Base-by-base conservation (phyloP, 1,284 basidiomycete species). In the Sanghuangporus baumii region DNA sequence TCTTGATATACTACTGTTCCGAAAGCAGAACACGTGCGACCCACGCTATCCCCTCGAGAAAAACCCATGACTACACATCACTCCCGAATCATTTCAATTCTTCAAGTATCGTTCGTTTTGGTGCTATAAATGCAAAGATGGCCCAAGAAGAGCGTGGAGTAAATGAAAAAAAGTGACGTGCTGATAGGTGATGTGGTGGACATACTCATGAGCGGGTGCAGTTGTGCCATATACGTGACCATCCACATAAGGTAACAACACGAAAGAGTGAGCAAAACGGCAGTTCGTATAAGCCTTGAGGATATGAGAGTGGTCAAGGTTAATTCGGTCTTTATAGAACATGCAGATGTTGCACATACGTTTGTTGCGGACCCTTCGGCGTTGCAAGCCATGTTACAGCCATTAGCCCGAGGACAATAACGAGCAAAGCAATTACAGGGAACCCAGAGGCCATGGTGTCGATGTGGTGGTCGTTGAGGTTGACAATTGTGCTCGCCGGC, bases 181-280 rank as follows among this genome's bases (percentile, higher is more conserved):
- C n/a, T 20, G 18, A 54, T 34, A 37, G 31, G 14, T 54, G 26
- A 31, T 51, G 47, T 11, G 14, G 54, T 26, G 20, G 20, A 70
- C 86, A 67, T 66, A 96, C 95, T 76, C 71, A 96, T 87, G 61
- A 97, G 80, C 54, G 94, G 95, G 72, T 97, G 87, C 57, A 96
- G 74, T 73, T 97, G 94, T 0, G 93, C 92, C 71, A 96, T 81
- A 74, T 96, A 97, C 6, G 94, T 94, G 71, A 96, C 85, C 74
- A 89, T 89, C 94, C 94, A 97, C 88, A 97, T 90, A 68, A 97
- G 81, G 77, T 94, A 97, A 76, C 91, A 94, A 66, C 85, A 89
- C 4, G 85, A 78, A 18, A 96, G 74, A 1, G 90, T 83, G 63
- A 97, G 83, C 75, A 93, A 79, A 54, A 92, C 71, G 66, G 83